Conservation (phyloP, 208 protist species). For the Acanthamoeba sp. region DNA sequence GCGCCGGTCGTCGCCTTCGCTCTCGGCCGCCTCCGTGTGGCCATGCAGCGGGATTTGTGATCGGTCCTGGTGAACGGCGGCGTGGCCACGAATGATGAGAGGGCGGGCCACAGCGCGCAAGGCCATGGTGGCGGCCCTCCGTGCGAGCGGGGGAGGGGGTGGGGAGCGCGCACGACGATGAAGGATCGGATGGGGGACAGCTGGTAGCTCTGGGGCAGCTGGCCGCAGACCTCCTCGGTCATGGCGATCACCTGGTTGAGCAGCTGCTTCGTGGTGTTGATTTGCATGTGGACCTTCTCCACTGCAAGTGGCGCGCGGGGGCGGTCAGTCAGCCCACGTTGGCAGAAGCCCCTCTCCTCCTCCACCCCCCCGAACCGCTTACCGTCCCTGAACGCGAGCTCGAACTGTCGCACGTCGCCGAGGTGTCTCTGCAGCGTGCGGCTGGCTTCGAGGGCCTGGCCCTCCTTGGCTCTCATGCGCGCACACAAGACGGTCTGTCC, state of each 20-base stretch:
- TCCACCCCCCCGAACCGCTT: too few relatives aligned
- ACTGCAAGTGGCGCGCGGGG: neutral
- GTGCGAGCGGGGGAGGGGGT: too few relatives aligned
- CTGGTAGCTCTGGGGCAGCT: conserved; percentile 42
- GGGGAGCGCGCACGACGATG: neutral
- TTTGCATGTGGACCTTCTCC: conserved; percentile 49
- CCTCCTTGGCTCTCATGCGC: neutral
- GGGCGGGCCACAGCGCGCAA: too few relatives aligned
- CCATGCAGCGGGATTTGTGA: neutral
- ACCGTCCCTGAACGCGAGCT: conserved; percentile 18
- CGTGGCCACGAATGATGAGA: too few relatives aligned
- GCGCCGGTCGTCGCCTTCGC: neutral
- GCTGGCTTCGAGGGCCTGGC: neutral
- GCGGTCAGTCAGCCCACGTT: too few relatives aligned
- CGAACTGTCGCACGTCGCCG: conserved; percentile 21
- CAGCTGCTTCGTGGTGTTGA: conserved; percentile 44
- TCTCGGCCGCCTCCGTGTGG: neutral
- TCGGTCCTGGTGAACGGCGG: neutral
- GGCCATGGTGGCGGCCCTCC: too few relatives aligned
- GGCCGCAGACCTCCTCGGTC: conserved; percentile 17
- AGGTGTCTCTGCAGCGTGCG: neutral
- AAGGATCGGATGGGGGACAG: conserved; percentile 22
- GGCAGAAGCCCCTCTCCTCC: too few relatives aligned
- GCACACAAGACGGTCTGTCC: neutral
- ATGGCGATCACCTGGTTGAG: conserved; percentile 57